Percentiles rank a stretch among this genome's conserved stretches.
Evolutionary conservation across 768 basidiomycete species (phyloP).

Genomic region (Serpula lacrymans): DNA sequence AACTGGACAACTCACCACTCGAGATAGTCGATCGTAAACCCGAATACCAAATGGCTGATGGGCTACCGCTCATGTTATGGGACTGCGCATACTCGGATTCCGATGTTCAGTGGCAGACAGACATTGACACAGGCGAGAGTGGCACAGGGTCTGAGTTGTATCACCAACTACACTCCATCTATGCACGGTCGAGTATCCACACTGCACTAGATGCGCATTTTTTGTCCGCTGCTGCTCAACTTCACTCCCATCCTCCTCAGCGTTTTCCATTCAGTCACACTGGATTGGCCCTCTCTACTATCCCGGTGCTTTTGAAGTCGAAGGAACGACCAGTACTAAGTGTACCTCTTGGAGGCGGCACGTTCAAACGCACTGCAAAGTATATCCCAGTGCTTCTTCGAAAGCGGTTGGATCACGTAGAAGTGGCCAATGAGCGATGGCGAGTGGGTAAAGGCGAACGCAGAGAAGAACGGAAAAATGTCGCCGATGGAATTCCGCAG

Average conservation of each 20-base stretch:
- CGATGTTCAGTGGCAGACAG: slow-evolving; percentile 72
- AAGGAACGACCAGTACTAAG: slow-evolving; percentile 31
- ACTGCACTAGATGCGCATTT: slow-evolving; percentile 66
- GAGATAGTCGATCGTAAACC: slow-evolving; percentile 71
- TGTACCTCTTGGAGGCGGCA: slow-evolving; percentile 73
- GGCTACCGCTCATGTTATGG: slow-evolving; percentile 88
- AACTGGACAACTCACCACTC: slow-evolving; percentile 31
- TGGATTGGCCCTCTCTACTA: slow-evolving; percentile 16
- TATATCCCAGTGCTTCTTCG: slow-evolving; percentile 69
- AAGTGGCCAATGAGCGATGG: slow-evolving; percentile 79
- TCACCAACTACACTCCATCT: slow-evolving; percentile 49
- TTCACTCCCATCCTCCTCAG: slow-evolving; percentile 43
- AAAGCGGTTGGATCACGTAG: slow-evolving; percentile 65
- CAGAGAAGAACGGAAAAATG: slow-evolving; percentile 33
- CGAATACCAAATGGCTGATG: slow-evolving; percentile 91
- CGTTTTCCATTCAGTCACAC: slow-evolving; percentile 34
- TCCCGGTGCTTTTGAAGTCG: slow-evolving; percentile 12
- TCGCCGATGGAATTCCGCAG: too few species aligned
- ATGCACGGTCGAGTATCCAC: slow-evolving; percentile 61
- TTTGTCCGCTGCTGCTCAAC: slow-evolving; percentile 47
- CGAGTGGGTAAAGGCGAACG: slow-evolving; percentile 59
- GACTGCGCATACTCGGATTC: slow-evolving; percentile 71
- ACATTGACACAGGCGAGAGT: slow-evolving; percentile 31
- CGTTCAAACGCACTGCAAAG: slow-evolving; percentile 52
- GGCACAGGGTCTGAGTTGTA: slow-evolving; percentile 39